Evolutionary conservation across 202 grass and related monocot genomes (phyloP).

Genomic region (Schoenoplectus tabernaemontani): DNA sequence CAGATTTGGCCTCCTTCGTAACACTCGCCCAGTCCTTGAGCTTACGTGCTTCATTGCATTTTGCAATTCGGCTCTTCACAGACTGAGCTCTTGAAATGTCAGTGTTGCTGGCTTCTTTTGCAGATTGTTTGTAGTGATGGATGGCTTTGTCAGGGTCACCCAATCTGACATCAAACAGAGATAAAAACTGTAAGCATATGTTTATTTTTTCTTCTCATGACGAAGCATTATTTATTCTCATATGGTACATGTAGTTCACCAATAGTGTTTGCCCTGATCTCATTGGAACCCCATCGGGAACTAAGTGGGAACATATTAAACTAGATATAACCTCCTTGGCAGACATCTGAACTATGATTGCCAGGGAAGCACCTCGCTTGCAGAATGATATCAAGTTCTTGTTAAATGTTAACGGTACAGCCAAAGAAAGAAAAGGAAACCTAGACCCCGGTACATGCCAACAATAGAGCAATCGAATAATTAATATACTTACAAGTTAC

Average conservation of each 20-base stretch:
- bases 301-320: background rate
- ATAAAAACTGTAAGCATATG: background rate
- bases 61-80: slow-evolving; percentile 50
- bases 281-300: background rate
- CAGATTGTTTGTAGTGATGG: slow-evolving; percentile 57
- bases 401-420: too few species aligned
- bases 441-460: too few species aligned
- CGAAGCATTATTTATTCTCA: background rate
- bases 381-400: too few species aligned
- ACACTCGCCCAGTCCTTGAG: slow-evolving; percentile 65
- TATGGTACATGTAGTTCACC: background rate
- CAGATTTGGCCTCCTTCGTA: slow-evolving; percentile 61
- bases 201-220: background rate
- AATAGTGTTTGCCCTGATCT: too few species aligned
- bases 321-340: background rate
- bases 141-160: slow-evolving; percentile 82
- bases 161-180: slow-evolving; percentile 41
- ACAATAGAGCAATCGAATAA: background rate
- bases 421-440: too few species aligned
- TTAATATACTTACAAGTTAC: background rate
- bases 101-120: slow-evolving; percentile 38
- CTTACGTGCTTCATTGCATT: slow-evolving; percentile 57
- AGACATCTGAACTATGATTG: background rate
- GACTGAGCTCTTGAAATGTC: slow-evolving; percentile 53
- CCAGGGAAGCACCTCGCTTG: too few species aligned